Base-by-base conservation (phyloP, 305 asterid species). In the Solanum aculeatissimum region DNA sequence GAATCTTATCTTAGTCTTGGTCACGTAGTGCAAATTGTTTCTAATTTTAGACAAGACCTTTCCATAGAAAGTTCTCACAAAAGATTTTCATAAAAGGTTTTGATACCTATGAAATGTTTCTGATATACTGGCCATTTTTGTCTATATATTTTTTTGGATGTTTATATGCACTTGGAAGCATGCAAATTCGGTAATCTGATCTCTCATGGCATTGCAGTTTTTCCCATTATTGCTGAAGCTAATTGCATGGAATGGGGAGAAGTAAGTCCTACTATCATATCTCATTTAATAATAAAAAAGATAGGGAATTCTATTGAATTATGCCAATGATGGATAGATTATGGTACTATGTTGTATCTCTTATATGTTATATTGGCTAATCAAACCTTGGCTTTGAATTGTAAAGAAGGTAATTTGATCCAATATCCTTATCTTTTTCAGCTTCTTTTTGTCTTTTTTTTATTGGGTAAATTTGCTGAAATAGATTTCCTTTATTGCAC, bases 241-340 rank as follows among this genome's bases (percentile, higher is more conserved):
- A 89, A 91, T 96, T 88, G 98, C 99, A 65, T 96, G 98, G 98
- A 96, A 93, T 85, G 99, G 97, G 68, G 98, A 93, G 92, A 93
- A 92, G 98, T 94, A 89, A 92, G 97, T 85, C 72, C 80, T 57
- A 12, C 12, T 53, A 29, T 53, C 63, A 53, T 35, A 68, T 10
- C n/a, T 78, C 66, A 78, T 18, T 18, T 53, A 29, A 29, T 53
- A 51, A 53, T 29, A 29, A 53, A 29, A 29, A 78, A 32, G 43
- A 32, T 32, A 12, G 10, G 82, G 25, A 51, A 29, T 53, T 11
- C 45, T 53, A 10, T 19, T 18, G 49, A 77, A 51, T 77, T 77
- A 29, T 77, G 65, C 19, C 66, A 51, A 77, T 2, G 19, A 77
- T 77, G 65, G 82, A 51, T 77, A 18, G 25, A 27, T 27, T 77